A percentile compares a stretch with the other conserved stretches of the same genome.
Evolutionary conservation across 805 yeast species (phyloP).

Genomic region (Cyberlindnera misumaiensis): DNA sequence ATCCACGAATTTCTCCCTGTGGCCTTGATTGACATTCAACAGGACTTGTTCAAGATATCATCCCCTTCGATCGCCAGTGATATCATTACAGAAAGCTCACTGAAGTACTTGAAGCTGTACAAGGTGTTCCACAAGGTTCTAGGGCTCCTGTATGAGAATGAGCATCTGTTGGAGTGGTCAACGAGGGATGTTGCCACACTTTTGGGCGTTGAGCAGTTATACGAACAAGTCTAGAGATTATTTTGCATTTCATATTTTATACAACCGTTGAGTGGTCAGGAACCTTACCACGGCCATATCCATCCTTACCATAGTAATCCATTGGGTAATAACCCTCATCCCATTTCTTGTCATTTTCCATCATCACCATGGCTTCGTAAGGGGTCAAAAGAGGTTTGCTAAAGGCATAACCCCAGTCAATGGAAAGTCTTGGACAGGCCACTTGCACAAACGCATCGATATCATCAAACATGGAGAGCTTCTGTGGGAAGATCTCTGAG

Average conservation of each 20-base stretch:
- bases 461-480: constrained; percentile 85
- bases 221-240: constrained; percentile 3
- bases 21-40: constrained; percentile 55
- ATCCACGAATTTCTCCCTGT: constrained; percentile 50
- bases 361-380: constrained; percentile 89
- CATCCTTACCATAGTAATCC: constrained; percentile 89
- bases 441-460: constrained; percentile 95
- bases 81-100: constrained; percentile 43
- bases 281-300: constrained; percentile 81
- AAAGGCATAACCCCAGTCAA: constrained; percentile 99
- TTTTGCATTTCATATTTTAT: background rate
- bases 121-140: constrained; percentile 30
- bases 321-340: constrained; percentile 70
- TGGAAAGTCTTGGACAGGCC: constrained; percentile 93
- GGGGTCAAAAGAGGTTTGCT: constrained; percentile 89
- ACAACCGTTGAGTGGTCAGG: constrained; percentile 38
- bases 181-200: constrained; percentile 58
- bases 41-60: constrained; percentile 48
- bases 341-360: constrained; percentile 67
- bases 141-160: constrained; percentile 28
- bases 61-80: constrained; percentile 58
- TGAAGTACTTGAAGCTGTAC: constrained; percentile 39
- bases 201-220: constrained; percentile 52
- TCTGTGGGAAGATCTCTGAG: constrained; percentile 90
- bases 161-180: constrained; percentile 42